A percentile compares a stretch with the other conserved stretches of the same genome.
Conservation (phyloP, 768 basidiomycete genomes). For the Mycena polygramma region DNA sequence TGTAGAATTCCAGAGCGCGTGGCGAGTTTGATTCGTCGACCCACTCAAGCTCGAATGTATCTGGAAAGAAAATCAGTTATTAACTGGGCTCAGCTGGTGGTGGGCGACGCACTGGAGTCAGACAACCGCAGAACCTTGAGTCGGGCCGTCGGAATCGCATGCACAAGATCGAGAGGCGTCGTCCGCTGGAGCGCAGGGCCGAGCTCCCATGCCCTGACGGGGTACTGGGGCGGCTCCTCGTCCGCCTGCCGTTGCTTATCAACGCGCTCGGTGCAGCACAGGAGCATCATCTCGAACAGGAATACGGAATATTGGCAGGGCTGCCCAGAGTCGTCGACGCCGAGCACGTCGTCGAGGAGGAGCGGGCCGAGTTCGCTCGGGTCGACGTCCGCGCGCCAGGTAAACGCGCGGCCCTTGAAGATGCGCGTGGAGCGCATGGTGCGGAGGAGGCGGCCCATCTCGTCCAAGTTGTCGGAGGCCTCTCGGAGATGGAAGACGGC, state of each 20-base stretch:
- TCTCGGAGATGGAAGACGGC: conserved; percentile 47
- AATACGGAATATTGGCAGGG: conserved; percentile 46
- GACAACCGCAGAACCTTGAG: conserved; percentile 45
- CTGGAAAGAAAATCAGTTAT: conserved; percentile 32
- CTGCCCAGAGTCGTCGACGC: conserved; percentile 40
- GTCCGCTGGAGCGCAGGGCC: conserved; percentile 50
- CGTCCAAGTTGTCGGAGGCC: conserved; percentile 51
- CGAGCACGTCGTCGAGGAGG: conserved; percentile 51
- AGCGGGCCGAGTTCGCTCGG: conserved; percentile 48
- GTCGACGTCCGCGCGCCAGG: conserved; percentile 43
- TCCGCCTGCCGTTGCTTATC: conserved; percentile 22
- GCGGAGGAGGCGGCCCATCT: conserved; percentile 53
- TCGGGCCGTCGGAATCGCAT: conserved; percentile 47
- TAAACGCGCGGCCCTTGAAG: conserved; percentile 46
- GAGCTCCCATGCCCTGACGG: conserved; percentile 53
- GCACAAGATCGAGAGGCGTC: conserved; percentile 45
- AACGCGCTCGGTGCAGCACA: conserved; percentile 49
- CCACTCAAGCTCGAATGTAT: conserved; percentile 51
- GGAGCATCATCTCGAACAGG: conserved; percentile 51
- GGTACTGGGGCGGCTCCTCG: conserved; percentile 43
- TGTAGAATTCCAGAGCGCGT: conserved; percentile 31
- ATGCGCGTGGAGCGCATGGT: conserved; percentile 47
- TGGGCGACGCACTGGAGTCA: conserved; percentile 43
- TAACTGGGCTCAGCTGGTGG: background rate
- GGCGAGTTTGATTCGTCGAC: conserved; percentile 34